Base-by-base conservation (phyloP, 495 filamentous ascomycete species). In the Penicillium ucsense region DNA sequence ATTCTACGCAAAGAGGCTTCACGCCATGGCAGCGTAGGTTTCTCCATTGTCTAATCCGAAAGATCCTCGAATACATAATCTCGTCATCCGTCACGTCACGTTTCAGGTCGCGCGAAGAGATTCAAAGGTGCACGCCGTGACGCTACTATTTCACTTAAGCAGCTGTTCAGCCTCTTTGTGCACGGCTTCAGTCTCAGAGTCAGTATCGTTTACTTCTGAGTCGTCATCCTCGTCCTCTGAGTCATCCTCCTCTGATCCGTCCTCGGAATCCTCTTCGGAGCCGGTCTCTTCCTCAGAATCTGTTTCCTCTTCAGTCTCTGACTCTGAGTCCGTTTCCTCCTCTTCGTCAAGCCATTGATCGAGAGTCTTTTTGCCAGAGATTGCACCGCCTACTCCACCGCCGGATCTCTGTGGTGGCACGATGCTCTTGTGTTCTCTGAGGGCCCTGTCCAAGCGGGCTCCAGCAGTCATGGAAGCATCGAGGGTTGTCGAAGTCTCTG, bases 291-390 rank as follows among this genome's bases (percentile, higher is more conserved):
- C 69, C 45, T 53, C 66, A 32, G 52, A 68, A 48, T 64, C 68
- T 10, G 57, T 61, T 63, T 70, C 38, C 66, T 59, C 66, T 43
- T 77, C 75, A 10, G 41, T 27, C 41, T 80, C 77, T 0, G 66
- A 65, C n/a, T 68, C 69, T 4, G 57, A 66, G 42, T 75, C 75
- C 4, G 65, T 70, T 38, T 70, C 68, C 20, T 68, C 68, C 35
- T 70, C 66, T 31, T 76, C 76, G 20, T 75, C 76, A 46, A 96
- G 71, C 88, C 92, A 97, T 62, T 95, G 85, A 70, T 95, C 85
- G 54, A 96, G 68, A 12, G 78, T 84, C 78, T 90, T 95, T 41
- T 57, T 68, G 57, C 72, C 79, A 51, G 55, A 41, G 28, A 47
- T 52, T n/a, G 56, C 48, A 5, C 46, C 46, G 5, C 43, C 35